phyloP scores from a whole-genome alignment of 1,284 basidiomycete species.

The Moesziomyces sp. region DNA sequence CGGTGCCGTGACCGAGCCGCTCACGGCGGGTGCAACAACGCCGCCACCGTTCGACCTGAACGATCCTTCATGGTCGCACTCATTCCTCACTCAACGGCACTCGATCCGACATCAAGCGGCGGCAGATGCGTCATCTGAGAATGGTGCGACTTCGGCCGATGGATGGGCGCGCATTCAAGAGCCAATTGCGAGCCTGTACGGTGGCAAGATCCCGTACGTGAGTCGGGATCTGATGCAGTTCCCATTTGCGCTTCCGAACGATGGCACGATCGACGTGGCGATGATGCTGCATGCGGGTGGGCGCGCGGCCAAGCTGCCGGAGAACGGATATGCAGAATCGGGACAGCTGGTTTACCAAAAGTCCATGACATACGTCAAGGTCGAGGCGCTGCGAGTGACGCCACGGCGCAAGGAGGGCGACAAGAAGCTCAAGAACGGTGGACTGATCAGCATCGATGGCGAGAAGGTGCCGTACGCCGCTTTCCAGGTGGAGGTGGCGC shows the following conservation, averaged over 20 bases:
- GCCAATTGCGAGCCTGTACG: constrained; percentile 58
- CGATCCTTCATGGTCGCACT: constrained; percentile 55
- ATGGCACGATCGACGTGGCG: constrained; percentile 58
- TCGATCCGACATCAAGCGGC: constrained; percentile 7
- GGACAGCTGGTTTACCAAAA: constrained; percentile 57
- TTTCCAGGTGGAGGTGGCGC: constrained; percentile 81
- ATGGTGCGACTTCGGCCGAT: background rate
- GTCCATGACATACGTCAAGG: constrained; percentile 59
- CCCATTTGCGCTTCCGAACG: constrained; percentile 59
- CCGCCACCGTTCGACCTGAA: constrained; percentile 32
- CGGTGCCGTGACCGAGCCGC: constrained; percentile 50
- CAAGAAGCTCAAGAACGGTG: constrained; percentile 41
- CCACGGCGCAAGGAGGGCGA: constrained; percentile 51
- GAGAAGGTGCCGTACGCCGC: constrained; percentile 82
- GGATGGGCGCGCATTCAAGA: constrained; percentile 52
- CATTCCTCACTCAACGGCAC: constrained; percentile 4
- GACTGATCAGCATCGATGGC: constrained; percentile 75
- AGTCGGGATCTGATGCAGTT: constrained; percentile 64
- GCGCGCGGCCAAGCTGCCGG: constrained; percentile 52
- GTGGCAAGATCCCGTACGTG: constrained; percentile 64
- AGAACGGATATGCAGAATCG: constrained; percentile 51
- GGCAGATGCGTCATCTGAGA: constrained; percentile 3
- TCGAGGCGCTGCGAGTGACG: constrained; percentile 61
- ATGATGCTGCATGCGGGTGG: constrained; percentile 56
- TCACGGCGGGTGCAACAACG: constrained; percentile 12